Evolutionary conservation across 768 basidiomycete genomes (phyloP).

Genomic region (Pulveroboletus ravenelii): DNA sequence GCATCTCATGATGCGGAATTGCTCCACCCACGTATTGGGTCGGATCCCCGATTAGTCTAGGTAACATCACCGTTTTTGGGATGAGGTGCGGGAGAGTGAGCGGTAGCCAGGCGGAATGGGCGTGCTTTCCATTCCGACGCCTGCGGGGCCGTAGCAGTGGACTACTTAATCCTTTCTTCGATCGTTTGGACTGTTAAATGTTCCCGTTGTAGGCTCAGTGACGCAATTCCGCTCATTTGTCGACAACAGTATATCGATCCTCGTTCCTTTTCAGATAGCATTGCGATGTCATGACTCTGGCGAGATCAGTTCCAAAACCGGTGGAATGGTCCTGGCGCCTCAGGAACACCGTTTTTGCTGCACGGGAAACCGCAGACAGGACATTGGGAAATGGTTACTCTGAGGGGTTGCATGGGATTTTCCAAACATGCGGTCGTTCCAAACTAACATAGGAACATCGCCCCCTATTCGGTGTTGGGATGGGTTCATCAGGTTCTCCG

Average conservation of each 20-base stretch:
- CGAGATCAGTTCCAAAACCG: slow-evolving; percentile 10
- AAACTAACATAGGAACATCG: slow-evolving; percentile 5
- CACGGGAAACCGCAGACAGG: background rate
- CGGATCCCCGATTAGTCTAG: slow-evolving; percentile 21
- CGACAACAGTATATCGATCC: slow-evolving; percentile 7
- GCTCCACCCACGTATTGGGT: slow-evolving; percentile 19
- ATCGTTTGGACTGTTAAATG: slow-evolving; percentile 13
- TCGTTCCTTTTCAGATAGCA: slow-evolving; percentile 13
- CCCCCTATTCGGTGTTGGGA: slow-evolving; percentile 7
- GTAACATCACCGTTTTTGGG: slow-evolving; percentile 15
- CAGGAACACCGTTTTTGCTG: background rate
- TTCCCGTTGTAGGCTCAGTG: slow-evolving; percentile 15
- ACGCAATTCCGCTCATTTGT: slow-evolving; percentile 23
- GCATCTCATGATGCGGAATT: slow-evolving; percentile 8
- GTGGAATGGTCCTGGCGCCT: slow-evolving; percentile 1
- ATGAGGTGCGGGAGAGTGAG: slow-evolving; percentile 16
- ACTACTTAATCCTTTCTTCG: slow-evolving; percentile 15
- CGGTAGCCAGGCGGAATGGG: slow-evolving; percentile 25
- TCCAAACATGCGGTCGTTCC: slow-evolving; percentile 14
- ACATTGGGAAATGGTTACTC: background rate
- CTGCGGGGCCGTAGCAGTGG: slow-evolving; percentile 24
- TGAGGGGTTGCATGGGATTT: background rate
- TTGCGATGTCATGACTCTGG: slow-evolving; percentile 15
- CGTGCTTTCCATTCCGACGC: slow-evolving; percentile 28
- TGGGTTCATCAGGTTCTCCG: slow-evolving; percentile 1